Evolutionary conservation across 495 filamentous ascomycete genomes (phyloP), one percentile per base, ranked within the genome.

Genomic region (Xylaria grammica): DNA sequence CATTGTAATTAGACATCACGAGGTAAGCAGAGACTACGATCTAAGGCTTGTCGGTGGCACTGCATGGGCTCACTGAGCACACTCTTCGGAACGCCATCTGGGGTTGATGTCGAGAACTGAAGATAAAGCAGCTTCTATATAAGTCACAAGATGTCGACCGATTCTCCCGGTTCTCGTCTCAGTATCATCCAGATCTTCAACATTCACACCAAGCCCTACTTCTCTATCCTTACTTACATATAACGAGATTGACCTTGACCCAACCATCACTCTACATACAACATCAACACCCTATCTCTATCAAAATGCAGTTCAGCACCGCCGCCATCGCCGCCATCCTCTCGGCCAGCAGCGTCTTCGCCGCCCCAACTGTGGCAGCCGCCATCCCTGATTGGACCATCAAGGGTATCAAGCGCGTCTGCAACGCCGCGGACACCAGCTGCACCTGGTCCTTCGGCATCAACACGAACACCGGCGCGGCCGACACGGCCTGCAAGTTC

Each of bases 381-480:
- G 53, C 48, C 26, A 78, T 77, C 58, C 58, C 68, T 17, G 44
- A 74, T 48, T 80, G 75, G 78, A 81, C 77, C 29, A 75, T 81
- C 63, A 46, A 70, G 48, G 65, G 69, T 63, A 63, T 80, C 55
- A 70, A 75, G 74, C 80, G 78, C n/a, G 71, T 73, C 24, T 82
- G 80, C 75, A 74, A 77, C 69, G 29, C 27, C n/a, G 69, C 54
- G 15, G 65, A 81, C 68, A 77, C 74, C 44, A 68, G 66, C 38
- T 82, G 80, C 74, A 74, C 71, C 46, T 82, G 78, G 77, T 72
- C 70, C 55, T 82, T 81, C 65, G 69, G 67, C 26, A 74, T 82
- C 70, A 60, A 80, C 68, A 72, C 69, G 24, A 75, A 78, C 61
- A 45, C 66, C 3, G 57, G 32, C 8, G 62, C 60, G 8, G 58